Conservation (phyloP, 2,329 filamentous ascomycete species). For the Chlorencoelia australis region DNA sequence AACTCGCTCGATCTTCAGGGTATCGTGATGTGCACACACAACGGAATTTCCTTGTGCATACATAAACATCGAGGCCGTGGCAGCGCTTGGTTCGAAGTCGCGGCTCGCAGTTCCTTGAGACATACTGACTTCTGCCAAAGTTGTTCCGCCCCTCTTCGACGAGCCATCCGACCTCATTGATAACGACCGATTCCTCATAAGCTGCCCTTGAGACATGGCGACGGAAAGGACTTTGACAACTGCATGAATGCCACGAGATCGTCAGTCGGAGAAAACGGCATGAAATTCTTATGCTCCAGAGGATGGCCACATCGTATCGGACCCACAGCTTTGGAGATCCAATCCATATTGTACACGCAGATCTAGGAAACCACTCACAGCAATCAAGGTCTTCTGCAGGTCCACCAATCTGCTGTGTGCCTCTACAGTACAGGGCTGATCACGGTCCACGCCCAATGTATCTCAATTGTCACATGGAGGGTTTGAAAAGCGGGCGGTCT, state of each 20-base stretch:
- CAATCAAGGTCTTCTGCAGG: conserved; percentile 22
- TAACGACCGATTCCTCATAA: conserved; percentile 48
- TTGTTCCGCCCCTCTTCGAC: conserved; percentile 30
- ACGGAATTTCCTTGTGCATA: conserved; percentile 77
- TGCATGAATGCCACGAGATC: conserved; percentile 16
- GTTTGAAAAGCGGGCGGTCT: conserved; percentile 18
- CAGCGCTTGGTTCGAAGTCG: conserved; percentile 77
- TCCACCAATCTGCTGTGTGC: conserved; percentile 21
- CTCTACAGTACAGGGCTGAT: conserved; percentile 28
- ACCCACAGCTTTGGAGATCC: conserved; percentile 12
- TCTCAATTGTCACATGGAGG: conserved; percentile 26
- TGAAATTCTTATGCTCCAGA: conserved; percentile 14
- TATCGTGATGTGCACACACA: conserved; percentile 86
- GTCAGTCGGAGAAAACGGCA: conserved; percentile 25
- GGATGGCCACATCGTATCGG: conserved; percentile 16
- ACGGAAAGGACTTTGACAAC: conserved; percentile 26
- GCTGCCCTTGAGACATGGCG: conserved; percentile 47
- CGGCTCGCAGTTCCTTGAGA: conserved; percentile 37
- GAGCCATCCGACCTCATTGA: conserved; percentile 49
- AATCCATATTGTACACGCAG: conserved; percentile 13
- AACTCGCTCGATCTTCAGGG: conserved; percentile 73
- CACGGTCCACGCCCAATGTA: conserved; percentile 25
- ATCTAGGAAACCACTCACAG: conserved; percentile 20
- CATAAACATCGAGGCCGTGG: conserved; percentile 82
- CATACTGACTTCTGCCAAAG: conserved; percentile 44